These are phyloP conservation scores for Fusarium sp. DNA, from an alignment of 2,329 filamentous ascomycete genomes.

Conservation along the genomic window DNA sequence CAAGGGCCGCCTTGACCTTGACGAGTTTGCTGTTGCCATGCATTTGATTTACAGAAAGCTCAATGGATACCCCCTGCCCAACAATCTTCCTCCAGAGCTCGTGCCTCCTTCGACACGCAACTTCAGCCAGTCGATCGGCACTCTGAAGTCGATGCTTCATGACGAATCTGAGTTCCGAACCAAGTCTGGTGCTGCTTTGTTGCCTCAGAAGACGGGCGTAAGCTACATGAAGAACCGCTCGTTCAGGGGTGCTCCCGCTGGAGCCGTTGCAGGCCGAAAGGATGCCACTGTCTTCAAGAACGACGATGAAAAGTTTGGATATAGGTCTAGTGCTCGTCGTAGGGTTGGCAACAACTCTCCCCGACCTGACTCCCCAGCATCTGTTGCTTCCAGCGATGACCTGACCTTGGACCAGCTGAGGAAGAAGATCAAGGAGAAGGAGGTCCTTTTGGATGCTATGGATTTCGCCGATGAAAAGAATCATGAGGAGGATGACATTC, in stretches of 20 bases:
- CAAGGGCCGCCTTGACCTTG: slow-evolving; percentile 91
- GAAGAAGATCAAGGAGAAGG: slow-evolving; percentile 94
- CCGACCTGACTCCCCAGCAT: slow-evolving; percentile 80
- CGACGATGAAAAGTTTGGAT: slow-evolving; percentile 92
- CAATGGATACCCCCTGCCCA: slow-evolving; percentile 93
- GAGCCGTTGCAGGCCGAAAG: slow-evolving; percentile 75
- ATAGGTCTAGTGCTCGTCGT: slow-evolving; percentile 92
- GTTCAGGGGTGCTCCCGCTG: slow-evolving; percentile 75
- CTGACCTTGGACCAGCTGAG: slow-evolving; percentile 86
- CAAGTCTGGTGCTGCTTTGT: slow-evolving; percentile 86
- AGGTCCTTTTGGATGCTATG: slow-evolving; percentile 93
- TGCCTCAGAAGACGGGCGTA: slow-evolving; percentile 97
- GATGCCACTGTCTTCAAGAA: slow-evolving; percentile 98
- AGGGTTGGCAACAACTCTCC: slow-evolving; percentile 84
- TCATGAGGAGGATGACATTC: slow-evolving; percentile 88
- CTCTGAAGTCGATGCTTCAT: slow-evolving; percentile 89
- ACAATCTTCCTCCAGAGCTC: slow-evolving; percentile 88
- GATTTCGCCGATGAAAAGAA: slow-evolving; percentile 95
- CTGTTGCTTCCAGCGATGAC: slow-evolving; percentile 81
- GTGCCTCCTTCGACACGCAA: slow-evolving; percentile 95
- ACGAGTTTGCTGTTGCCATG: slow-evolving; percentile 99
- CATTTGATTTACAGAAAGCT: slow-evolving; percentile 98
- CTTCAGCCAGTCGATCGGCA: slow-evolving; percentile 90
- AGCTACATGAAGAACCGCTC: slow-evolving; percentile 98
- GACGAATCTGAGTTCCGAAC: slow-evolving; percentile 92